Conservation (phyloP, 1,284 basidiomycete species). For the Tilletia indica region DNA sequence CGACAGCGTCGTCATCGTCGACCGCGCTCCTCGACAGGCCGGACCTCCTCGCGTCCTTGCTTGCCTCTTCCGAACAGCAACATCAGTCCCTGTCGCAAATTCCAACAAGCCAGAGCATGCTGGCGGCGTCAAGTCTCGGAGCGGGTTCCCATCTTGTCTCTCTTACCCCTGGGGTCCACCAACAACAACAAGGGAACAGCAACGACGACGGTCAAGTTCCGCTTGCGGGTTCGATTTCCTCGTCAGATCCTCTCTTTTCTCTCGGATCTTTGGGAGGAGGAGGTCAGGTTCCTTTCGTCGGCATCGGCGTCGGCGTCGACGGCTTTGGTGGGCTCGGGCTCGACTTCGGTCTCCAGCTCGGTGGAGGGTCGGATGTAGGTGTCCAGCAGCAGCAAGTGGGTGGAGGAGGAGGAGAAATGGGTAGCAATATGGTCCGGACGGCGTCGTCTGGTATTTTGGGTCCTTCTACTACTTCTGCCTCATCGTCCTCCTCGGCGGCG, state of each 20-base stretch:
- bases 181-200: neutral
- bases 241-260: conserved; percentile 1
- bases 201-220: neutral
- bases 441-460: too few relatives aligned
- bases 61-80: neutral
- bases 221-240: neutral
- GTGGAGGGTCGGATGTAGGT: neutral
- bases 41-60: conserved; percentile 2
- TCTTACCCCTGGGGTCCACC: neutral
- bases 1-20: neutral
- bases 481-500: too few relatives aligned
- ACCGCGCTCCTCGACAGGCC: conserved; percentile 15
- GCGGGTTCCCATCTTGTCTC: conserved; percentile 7
- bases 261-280: conserved; percentile 14
- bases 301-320: neutral
- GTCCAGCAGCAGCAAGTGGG: neutral
- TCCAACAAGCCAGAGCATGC: neutral
- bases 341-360: neutral
- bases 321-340: neutral
- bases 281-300: neutral
- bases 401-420: too few relatives aligned
- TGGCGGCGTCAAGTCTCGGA: conserved; percentile 3
- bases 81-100: neutral
- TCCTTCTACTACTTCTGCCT: too few relatives aligned
- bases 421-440: too few relatives aligned